Base-by-base conservation (phyloP, 2,329 filamentous ascomycete species). In the Claviceps fusiformis region DNA sequence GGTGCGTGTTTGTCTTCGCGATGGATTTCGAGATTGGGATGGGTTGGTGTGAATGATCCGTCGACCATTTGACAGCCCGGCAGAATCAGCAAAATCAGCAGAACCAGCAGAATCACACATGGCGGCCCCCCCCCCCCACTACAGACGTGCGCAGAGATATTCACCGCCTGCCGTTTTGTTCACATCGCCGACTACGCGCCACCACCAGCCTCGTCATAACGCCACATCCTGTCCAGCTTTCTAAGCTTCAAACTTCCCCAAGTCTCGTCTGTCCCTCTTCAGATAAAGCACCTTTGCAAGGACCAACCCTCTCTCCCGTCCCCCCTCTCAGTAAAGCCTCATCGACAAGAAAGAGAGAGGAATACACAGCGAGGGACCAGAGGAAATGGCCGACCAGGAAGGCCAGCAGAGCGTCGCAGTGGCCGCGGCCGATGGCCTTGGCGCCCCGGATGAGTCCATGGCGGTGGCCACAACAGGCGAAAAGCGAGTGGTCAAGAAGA, bases 401-500 rank as follows among this genome's bases (percentile, higher is more conserved):
- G 62, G 65, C 17, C 61, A 68, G 54, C 11, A 39, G 19, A 51
- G 62, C 46, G 61, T 58, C n/a, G 54, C 56, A 55, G 62, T 31
- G 15, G 27, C 48, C 2, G 39, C 43, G 24, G 11, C 37, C 24
- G 44, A 49, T n/a, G 51, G 29, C 31, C 35, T 35, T 11, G 43
- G 35, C 31, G 41, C 47, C 17, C 17, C 45, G 17, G 59, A 58
- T n/a, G 61, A 64, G 17, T 62, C 63, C 8, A 64, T 69, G 60
- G 68, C 68, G 27, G 60, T 74, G 45, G 61, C 67, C 17, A 70
- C 68, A 19, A 70, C 68, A 45, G 70, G 61, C 24, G 72, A 73
- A 53, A 78, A 69, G 89, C 91, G 72, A 82, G 62, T 68, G 10
- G 64, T 88, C 57, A 96, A 95, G 71, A 95, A 92, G 75, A 89